Percentiles rank a stretch among this genome's conserved stretches.
These are phyloP conservation scores for Phytophthora hibernalis DNA, from an alignment of 352 stramenopile species.

Conservation along the genomic window DNA sequence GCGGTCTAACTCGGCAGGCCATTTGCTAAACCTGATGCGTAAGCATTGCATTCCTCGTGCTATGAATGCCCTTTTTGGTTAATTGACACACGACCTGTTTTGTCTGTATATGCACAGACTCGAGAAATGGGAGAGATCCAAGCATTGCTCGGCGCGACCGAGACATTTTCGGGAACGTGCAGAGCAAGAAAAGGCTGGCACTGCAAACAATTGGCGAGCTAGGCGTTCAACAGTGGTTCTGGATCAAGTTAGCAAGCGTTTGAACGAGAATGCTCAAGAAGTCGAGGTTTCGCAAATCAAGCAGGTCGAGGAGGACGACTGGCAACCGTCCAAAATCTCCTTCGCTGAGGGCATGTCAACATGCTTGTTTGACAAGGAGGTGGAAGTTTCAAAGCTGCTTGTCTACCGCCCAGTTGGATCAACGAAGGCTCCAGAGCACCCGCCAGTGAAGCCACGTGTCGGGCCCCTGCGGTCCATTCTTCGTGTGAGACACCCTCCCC, in stretches of 20 bases:
- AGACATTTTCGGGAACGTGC: slow-evolving; percentile 50
- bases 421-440: slow-evolving; percentile 22
- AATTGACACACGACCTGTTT: slow-evolving; percentile 10
- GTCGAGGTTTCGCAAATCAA: slow-evolving; percentile 24
- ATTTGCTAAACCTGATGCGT: slow-evolving; percentile 69
- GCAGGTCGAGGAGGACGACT: slow-evolving; percentile 32
- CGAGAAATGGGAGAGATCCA: slow-evolving; percentile 32
- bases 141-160: slow-evolving; percentile 28
- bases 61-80: neutral
- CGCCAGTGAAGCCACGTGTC: slow-evolving; percentile 14
- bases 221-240: slow-evolving; percentile 57
- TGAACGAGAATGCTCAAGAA: slow-evolving; percentile 42
- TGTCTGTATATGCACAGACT: slow-evolving; percentile 27
- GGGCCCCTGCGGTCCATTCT: slow-evolving; percentile 40
- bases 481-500: slow-evolving; percentile 19
- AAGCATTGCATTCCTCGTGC: slow-evolving; percentile 21
- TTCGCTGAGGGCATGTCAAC: slow-evolving; percentile 29
- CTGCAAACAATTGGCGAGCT: slow-evolving; percentile 50
- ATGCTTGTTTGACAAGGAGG: slow-evolving; percentile 45
- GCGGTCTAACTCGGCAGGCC: slow-evolving; percentile 66
- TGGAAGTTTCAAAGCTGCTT: slow-evolving; percentile 47
- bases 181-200: slow-evolving; percentile 43
- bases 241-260: slow-evolving; percentile 47
- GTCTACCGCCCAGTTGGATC: slow-evolving; percentile 27
- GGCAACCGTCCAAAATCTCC: slow-evolving; percentile 41